A percentile compares a stretch with the other conserved stretches of the same genome.
Conservation (phyloP, 345 rosid genomes). For the Combretum micranthum region DNA sequence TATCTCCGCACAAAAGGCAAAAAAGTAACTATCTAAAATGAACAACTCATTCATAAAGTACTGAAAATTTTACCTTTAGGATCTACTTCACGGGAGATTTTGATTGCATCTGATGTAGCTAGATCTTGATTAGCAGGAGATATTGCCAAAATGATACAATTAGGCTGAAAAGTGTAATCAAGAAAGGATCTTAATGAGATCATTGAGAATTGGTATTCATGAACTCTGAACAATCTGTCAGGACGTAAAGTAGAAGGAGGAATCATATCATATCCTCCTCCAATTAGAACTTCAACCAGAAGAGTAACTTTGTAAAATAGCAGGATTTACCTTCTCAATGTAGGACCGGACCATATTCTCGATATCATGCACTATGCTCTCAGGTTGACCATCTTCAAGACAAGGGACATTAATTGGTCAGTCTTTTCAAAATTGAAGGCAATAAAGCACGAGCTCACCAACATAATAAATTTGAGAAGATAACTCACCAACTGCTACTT, state of each 20-base stretch:
- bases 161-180: constrained; percentile 56
- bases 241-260: no score
- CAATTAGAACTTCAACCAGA: constrained; percentile 2
- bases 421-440: constrained; percentile 2
- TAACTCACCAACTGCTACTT: constrained; percentile 88
- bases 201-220: no score
- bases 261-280: neutral
- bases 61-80: constrained; percentile 57
- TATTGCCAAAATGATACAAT: constrained; percentile 86
- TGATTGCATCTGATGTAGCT: constrained; percentile 97
- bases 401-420: neutral
- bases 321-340: constrained; percentile 71
- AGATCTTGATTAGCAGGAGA: constrained; percentile 99
- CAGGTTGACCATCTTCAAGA: constrained; percentile 85
- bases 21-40: neutral
- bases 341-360: constrained; percentile 82
- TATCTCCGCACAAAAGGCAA: neutral
- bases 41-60: neutral
- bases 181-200: neutral
- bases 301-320: neutral
- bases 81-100: constrained; percentile 94
- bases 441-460: neutral
- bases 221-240: no score
- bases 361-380: constrained; percentile 78
- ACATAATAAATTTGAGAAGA: constrained; percentile 1